Evolutionary conservation across 225 moss, liverwort and hornwort genomes (phyloP), one percentile per base, ranked within the genome.

Genomic region (Sphagnum tenellum): DNA sequence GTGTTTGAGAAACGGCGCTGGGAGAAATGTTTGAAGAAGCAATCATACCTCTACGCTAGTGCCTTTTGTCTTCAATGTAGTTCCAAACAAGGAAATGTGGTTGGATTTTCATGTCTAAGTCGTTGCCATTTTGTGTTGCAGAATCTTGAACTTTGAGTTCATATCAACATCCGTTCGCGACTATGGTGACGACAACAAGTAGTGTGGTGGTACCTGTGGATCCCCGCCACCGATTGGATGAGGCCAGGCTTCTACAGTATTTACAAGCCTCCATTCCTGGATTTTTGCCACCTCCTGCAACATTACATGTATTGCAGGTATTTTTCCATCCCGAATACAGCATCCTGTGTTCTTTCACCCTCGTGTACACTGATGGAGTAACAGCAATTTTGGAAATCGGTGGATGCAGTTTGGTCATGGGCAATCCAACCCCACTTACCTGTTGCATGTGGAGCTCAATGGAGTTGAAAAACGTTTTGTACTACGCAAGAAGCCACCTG

Each of bases 381-480:
- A 56, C 13, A 50, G 10, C 64, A 9, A 46, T 46, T 53, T 11
- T 46, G 29, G 8, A 55, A 10, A 5, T 62, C 14, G 12, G 44
- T 50, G 49, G 47, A 11, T 79, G 64, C 79, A 98, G 98, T 98
- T 98, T 58, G 98, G 93, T 10, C 93, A 98, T 74, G 98, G 98
- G 53, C 98, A 93, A 71, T 98, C 98, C 52, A 98, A 98, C 70
- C 98, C 98, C 59, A 98, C 98, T 2, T 98, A 87, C 59, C 71
- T 93, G 66, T 50, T 93, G 57, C 78, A 86, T 73, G 77, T 88
- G 65, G 70, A 67, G 68, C 74, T 81, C 60, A 61, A 71, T 49
- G 77, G 75, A 64, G 62, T 44, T 60, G 49, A 75, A 47, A 81
- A 83, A 63, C 87, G 82, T 47, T 98, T 83, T 69, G 98, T 98